Base-by-base conservation (phyloP, 1,284 basidiomycete species). In the Rhodotorula mucilaginosa region DNA sequence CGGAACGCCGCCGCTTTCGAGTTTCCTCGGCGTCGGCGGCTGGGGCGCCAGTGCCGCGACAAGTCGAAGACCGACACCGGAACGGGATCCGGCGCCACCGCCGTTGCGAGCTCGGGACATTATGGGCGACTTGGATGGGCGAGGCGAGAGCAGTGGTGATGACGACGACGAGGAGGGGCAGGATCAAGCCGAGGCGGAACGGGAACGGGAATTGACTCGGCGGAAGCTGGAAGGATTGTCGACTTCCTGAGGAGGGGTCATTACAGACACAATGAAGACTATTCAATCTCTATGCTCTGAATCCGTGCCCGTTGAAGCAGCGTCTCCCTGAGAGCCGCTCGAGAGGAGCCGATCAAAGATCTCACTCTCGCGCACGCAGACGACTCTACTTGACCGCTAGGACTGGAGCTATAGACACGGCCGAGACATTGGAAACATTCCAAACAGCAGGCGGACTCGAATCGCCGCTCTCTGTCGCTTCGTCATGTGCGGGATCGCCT, bases 401-500 rank as follows among this genome's bases (percentile, higher is more conserved):
- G 39, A 44, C 39, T 44, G 39, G 10, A 44, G 39, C 39, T 44
- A 44, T 44, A 44, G 39, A 13, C 39, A 44, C 39, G 39, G 10
- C 12, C 39, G 39, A 44, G 39, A 13, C 39, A 44, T 12, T 44
- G 10, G 10, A 44, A 44, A 6, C 10, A 7, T 5, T 44, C 39
- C 39, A 34, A 44, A 12, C 39, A 44, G 13, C 39, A 13, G 39
- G 39, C 39, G 39, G 39, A 44, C 39, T 12, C 39, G 10, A 34
- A 34, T 34, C 34, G 34, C 34, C 34, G 34, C 34, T 34, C 34
- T 34, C 34, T 34, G 34, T 34, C 34, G 34, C 34, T 34, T 34
- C 34, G 19, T 18, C 19, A 73, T 70, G 72, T 73, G 72, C 59
- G 72, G 72, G 34, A 73, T 73, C 61, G 63, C 58, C 44, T 73